Base-by-base conservation (phyloP, 1,139 yeast genomes). In the Blastobotrys illinoisensis region DNA sequence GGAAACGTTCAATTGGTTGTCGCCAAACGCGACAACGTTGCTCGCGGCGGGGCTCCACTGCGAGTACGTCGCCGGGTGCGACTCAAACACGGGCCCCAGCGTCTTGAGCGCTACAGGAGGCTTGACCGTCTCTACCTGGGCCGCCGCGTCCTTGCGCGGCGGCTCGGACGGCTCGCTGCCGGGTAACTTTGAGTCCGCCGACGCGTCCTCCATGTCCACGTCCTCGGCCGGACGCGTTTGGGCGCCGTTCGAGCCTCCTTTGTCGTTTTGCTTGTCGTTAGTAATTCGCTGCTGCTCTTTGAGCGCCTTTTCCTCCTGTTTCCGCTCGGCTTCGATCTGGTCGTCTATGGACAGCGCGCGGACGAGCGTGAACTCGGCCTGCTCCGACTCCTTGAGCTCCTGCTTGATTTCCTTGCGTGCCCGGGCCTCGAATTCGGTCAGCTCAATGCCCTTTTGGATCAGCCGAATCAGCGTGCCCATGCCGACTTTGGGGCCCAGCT, bases 361-460 rank as follows among this genome's bases (percentile, higher is more conserved):
- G 48, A 74, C 71, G 32, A 77, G 58, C 14, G 73, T 71, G 57
- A 75, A 65, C 14, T 64, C 55, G 24, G 53, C 53, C 63, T 52
- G 63, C 50, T 60, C 67, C 62, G 52, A 59, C 62, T 19, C 57
- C 57, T 26, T 59, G 57, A 44, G 65, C 24, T 62, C 62, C 5
- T 13, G 67, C 63, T 26, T 26, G 32, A 26, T 26, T 9, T 26
- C 32, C 11, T 2, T 75, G 79, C 71, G 67, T 7, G 79, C 77
- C 43, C 78, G 63, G 9, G 78, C 73, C 58, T 82, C 85, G 44
- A 81, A 77, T 62, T 79, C 82, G 26, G 79, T 75, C 66, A 85
- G 88, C 55, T 90, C 77, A 24, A 91, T 81, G 1, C 98, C 98
- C 67, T 85, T 87, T 64, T 91, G 97, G 0, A 91, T 85, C 52